A percentile compares a stretch with the other conserved stretches of the same genome.
Evolutionary conservation across 2,329 filamentous ascomycete species (phyloP).

Genomic region (Lasiodiplodia sp.): DNA sequence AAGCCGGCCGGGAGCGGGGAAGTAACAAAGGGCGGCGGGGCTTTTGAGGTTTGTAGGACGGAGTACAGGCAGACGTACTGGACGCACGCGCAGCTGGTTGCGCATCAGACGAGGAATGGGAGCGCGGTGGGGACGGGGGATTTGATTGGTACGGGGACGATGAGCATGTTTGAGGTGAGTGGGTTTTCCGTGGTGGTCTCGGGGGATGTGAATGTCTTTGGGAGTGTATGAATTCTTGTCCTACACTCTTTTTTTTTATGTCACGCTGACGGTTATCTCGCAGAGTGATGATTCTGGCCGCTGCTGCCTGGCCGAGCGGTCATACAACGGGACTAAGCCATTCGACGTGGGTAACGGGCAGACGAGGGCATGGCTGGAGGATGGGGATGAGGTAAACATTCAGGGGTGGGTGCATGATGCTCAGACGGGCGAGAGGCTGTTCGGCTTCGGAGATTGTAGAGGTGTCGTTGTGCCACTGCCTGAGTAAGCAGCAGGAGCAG

Average conservation of each 20-base stretch:
- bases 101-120: constrained; percentile 52
- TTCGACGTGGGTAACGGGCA: constrained; percentile 42
- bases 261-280: not conserved
- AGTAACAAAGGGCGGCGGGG: constrained; percentile 12
- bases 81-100: constrained; percentile 55
- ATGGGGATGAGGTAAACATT: constrained; percentile 52
- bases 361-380: constrained; percentile 52
- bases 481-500: not conserved
- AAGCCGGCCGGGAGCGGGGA: constrained; percentile 32
- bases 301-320: constrained; percentile 53
- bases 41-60: constrained; percentile 39
- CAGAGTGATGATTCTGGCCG: constrained; percentile 46
- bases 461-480: constrained; percentile 18
- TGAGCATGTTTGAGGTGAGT: constrained; percentile 40
- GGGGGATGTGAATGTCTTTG: too few relatives aligned
- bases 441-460: constrained; percentile 18
- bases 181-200: not conserved
- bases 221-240: too few relatives aligned
- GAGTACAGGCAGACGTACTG: constrained; percentile 52
- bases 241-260: too few relatives aligned
- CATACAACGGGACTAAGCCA: constrained; percentile 45
- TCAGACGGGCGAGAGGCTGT: constrained; percentile 13
- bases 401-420: constrained; percentile 33
- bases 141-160: constrained; percentile 54
- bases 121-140: constrained; percentile 53